Evolutionary conservation across 768 basidiomycete species (phyloP).

Genomic region (Paxillus rubicundulus): DNA sequence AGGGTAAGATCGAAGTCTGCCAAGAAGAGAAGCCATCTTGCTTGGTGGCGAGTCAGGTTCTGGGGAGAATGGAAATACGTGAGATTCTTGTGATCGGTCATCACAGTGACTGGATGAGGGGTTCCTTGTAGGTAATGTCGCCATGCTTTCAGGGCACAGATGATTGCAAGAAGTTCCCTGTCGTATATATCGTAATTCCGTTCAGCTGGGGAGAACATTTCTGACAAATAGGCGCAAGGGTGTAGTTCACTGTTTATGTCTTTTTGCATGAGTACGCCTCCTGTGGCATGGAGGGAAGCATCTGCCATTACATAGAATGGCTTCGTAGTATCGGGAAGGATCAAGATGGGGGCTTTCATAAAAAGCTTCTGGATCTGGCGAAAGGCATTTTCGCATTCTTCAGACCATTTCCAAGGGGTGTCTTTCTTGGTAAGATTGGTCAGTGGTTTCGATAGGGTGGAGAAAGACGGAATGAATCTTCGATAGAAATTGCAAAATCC

Average conservation of each 20-base stretch:
- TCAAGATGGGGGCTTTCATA: not conserved
- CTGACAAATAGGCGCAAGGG: not conserved
- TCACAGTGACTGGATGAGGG: conserved; percentile 28
- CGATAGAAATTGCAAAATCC: too few relatives aligned
- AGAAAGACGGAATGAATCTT: conserved; percentile 20
- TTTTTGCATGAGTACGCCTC: not conserved
- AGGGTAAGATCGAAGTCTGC: too few relatives aligned
- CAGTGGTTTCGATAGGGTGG: conserved; percentile 26
- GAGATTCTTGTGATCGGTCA: conserved; percentile 30
- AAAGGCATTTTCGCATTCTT: not conserved
- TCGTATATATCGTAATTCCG: conserved; percentile 51
- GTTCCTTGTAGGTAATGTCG: conserved; percentile 34
- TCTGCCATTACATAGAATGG: conserved; percentile 1
- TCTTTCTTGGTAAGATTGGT: not conserved
- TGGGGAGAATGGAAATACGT: conserved; percentile 2
- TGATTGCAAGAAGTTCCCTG: not conserved
- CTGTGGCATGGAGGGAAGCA: not conserved
- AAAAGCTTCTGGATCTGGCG: not conserved
- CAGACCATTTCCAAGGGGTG: not conserved
- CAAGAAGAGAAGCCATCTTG: too few relatives aligned
- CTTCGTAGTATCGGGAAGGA: conserved; percentile 4
- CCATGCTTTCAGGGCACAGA: conserved; percentile 4
- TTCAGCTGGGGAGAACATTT: conserved; percentile 25
- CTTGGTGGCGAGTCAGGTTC: not conserved
- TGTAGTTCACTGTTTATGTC: not conserved